A percentile compares a stretch with the other conserved stretches of the same genome.
Conservation (phyloP, 805 yeast genomes). For the Sugiyamaella floridensis region DNA sequence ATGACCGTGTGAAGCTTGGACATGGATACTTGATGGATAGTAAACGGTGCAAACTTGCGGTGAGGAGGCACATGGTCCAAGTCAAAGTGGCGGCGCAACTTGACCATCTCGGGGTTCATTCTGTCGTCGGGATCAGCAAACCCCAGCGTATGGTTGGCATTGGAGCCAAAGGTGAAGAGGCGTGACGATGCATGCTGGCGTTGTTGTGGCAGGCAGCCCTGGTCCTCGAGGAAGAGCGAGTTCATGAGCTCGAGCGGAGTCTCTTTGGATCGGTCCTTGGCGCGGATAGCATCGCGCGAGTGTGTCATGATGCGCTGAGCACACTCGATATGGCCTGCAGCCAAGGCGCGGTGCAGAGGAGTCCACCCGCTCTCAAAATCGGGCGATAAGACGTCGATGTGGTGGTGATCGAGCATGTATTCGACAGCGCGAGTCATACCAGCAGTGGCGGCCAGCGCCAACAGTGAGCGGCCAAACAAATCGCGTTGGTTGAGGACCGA, state of each 20-base stretch:
- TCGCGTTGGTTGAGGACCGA: conserved; percentile 41
- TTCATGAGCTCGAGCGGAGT: conserved; percentile 66
- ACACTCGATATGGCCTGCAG: conserved; percentile 48
- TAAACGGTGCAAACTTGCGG: conserved; percentile 33
- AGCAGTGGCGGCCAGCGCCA: conserved; percentile 27
- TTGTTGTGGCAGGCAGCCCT: background rate
- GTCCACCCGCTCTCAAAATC: conserved; percentile 83
- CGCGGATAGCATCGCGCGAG: conserved; percentile 36
- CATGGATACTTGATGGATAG: conserved; percentile 43
- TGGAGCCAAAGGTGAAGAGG: conserved; percentile 55
- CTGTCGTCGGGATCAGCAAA: conserved; percentile 57
- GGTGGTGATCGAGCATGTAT: conserved; percentile 42
- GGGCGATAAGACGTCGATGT: conserved; percentile 38
- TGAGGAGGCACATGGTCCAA: conserved; percentile 6
- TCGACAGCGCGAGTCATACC: conserved; percentile 29
- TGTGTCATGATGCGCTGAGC: conserved; percentile 39
- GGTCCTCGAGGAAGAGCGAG: conserved; percentile 16
- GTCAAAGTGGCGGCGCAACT: conserved; percentile 22
- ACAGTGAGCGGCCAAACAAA: conserved; percentile 52
- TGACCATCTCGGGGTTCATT: conserved; percentile 37
- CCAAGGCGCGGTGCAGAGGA: conserved; percentile 64
- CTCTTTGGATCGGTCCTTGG: conserved; percentile 61
- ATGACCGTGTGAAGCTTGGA: conserved; percentile 63
- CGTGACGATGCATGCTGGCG: conserved; percentile 2
- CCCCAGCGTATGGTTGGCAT: conserved; percentile 57